Evolutionary conservation across 306 rosid genomes (phyloP).

Genomic region (Quercus parvula): DNA sequence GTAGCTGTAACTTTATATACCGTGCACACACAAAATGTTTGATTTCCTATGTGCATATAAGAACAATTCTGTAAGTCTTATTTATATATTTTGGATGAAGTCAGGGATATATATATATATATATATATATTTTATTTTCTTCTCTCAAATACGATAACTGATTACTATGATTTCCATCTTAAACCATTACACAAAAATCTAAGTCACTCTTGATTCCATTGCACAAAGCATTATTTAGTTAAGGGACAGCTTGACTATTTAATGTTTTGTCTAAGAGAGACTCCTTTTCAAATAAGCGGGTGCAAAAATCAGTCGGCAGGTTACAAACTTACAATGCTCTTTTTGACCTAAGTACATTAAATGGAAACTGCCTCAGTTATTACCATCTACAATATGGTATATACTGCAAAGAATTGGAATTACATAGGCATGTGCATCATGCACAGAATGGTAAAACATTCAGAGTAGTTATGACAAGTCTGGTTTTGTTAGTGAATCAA

Average conservation of each 20-base stretch:
- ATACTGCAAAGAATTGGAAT: not conserved
- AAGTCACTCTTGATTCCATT: not conserved
- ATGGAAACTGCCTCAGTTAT: no score
- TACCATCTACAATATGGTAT: no score
- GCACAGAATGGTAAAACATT: not conserved
- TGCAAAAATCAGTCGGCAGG: not conserved
- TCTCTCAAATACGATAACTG: not conserved
- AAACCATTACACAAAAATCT: not conserved
- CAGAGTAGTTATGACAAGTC: not conserved
- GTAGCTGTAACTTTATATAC: not conserved
- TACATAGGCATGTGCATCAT: not conserved
- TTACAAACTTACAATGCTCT: not conserved
- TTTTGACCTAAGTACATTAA: no score
- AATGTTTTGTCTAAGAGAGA: not conserved
- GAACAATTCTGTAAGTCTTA: not conserved
- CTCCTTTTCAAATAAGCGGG: not conserved
- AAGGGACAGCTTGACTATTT: not conserved
- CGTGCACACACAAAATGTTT: not conserved
- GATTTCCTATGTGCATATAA: not conserved
- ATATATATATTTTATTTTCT: not conserved
- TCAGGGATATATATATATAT: not conserved
- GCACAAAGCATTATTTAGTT: not conserved
- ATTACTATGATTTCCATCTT: not conserved
- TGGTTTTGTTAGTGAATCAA: not conserved
- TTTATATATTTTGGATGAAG: not conserved